These are phyloP conservation scores for Chytridium lagenaria DNA, from an alignment of 371 early-diverging fungal genomes.

Conservation along the genomic window DNA sequence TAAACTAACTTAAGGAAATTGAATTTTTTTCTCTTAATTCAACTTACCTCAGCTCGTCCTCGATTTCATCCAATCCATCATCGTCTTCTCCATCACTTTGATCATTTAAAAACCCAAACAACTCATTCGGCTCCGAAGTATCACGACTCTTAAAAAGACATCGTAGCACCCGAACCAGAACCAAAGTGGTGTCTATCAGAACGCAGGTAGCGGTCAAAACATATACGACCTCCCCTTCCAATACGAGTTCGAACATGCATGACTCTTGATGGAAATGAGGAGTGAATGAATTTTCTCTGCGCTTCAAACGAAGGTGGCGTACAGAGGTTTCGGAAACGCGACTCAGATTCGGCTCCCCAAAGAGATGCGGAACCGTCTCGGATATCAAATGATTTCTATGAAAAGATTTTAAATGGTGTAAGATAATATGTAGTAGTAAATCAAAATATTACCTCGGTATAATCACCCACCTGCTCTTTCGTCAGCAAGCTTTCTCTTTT, in stretches of 20 bases:
- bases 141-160: background rate
- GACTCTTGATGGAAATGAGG: background rate
- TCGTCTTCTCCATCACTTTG: constrained; percentile 45
- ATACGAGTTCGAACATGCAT: constrained; percentile 42
- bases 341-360: constrained; percentile 1
- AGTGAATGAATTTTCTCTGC: background rate
- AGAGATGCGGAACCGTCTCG: background rate
- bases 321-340: background rate
- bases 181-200: constrained; percentile 4
- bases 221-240: constrained; percentile 55
- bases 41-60: constrained; percentile 38
- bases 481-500: constrained; percentile 41
- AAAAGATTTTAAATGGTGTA: background rate
- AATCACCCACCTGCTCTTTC: constrained; percentile 46
- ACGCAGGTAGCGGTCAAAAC: constrained; percentile 50
- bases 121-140: background rate
- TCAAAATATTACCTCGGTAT: constrained; percentile 53
- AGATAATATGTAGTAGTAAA: background rate
- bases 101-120: constrained; percentile 9
- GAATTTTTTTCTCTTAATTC: no score
- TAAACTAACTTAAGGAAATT: no score
- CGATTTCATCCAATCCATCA: constrained; percentile 32
- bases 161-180: background rate
- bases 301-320: background rate
- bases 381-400: background rate